A percentile compares a stretch with the other conserved stretches of the same genome.
Evolutionary conservation across 768 basidiomycete genomes (phyloP).

Genomic region (Lepiota brunneoincarnata): DNA sequence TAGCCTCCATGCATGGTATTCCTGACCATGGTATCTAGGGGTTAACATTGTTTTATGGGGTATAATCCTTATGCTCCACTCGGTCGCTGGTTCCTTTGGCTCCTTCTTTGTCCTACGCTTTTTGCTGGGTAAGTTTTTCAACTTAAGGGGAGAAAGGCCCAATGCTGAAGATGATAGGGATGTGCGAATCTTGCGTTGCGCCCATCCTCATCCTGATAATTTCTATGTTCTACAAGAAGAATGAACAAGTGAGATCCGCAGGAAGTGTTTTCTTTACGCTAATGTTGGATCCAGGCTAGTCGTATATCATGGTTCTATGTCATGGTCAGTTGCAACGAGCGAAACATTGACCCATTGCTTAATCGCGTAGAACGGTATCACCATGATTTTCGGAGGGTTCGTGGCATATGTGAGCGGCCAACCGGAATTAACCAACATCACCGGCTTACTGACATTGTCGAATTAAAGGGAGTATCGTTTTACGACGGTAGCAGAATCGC

Average conservation of each 20-base stretch:
- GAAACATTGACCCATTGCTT: background rate
- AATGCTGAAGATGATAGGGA: constrained; percentile 36
- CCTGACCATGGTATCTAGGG: constrained; percentile 26
- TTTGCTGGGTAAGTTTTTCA: constrained; percentile 43
- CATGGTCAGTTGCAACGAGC: constrained; percentile 39
- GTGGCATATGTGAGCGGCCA: constrained; percentile 50
- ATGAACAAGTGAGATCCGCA: constrained; percentile 46
- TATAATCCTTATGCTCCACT: constrained; percentile 55
- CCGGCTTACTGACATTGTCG: background rate
- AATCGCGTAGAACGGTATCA: constrained; percentile 49
- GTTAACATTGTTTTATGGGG: constrained; percentile 63
- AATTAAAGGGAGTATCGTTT: constrained; percentile 51
- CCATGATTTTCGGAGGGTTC: constrained; percentile 60
- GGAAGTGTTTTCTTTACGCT: background rate
- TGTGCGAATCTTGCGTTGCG: constrained; percentile 66
- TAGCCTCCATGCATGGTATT: background rate
- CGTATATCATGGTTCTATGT: constrained; percentile 67
- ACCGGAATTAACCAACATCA: background rate
- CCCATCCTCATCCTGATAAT: constrained; percentile 62
- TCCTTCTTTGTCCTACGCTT: constrained; percentile 64
- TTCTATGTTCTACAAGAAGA: constrained; percentile 68
- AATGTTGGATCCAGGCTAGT: constrained; percentile 37
- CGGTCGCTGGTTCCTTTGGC: constrained; percentile 52
- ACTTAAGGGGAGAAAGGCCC: background rate
- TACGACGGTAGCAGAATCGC: constrained; percentile 44